A percentile compares a stretch with the other conserved stretches of the same genome.
Conservation (phyloP, 345 rosid species). For the Tarenaya hassleriana region DNA sequence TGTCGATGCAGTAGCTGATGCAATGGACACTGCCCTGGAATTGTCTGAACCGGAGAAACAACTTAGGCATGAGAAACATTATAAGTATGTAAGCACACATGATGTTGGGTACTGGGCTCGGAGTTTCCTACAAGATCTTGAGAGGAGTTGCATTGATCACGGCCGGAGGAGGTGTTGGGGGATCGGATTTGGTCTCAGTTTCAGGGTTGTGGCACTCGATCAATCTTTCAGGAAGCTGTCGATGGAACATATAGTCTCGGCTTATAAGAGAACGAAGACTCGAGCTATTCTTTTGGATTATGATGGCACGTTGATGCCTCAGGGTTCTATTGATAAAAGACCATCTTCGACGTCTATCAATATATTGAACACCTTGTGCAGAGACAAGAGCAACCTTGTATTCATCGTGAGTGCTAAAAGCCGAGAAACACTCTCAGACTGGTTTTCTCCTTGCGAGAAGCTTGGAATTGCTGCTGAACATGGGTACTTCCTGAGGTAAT, state of each 20-base stretch:
- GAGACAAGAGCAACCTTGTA: slow-evolving; percentile 64
- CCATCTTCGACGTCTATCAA: slow-evolving; percentile 57
- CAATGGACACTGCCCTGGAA: slow-evolving; percentile 71
- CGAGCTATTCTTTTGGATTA: slow-evolving; percentile 77
- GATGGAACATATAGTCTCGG: slow-evolving; percentile 73
- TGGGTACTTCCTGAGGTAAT: slow-evolving; percentile 70
- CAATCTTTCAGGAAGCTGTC: slow-evolving; percentile 75
- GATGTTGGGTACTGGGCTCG: slow-evolving; percentile 90
- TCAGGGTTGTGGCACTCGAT: slow-evolving; percentile 74
- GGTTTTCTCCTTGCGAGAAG: slow-evolving; percentile 67
- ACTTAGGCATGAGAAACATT: slow-evolving; percentile 87
- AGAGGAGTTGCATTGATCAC: slow-evolving; percentile 73
- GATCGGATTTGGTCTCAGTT: slow-evolving; percentile 83
- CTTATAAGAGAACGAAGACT: slow-evolving; percentile 59
- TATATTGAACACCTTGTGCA: slow-evolving; percentile 55
- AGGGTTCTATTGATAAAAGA: slow-evolving; percentile 63
- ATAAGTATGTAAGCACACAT: slow-evolving; percentile 79
- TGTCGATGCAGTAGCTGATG: slow-evolving; percentile 81
- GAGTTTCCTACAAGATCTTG: slow-evolving; percentile 80
- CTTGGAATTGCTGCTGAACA: slow-evolving; percentile 80
- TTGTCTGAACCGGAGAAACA: slow-evolving; percentile 66
- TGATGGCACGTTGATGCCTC: slow-evolving; percentile 88
- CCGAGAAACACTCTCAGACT: slow-evolving; percentile 52
- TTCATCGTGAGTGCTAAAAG: slow-evolving; percentile 73
- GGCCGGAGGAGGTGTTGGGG: slow-evolving; percentile 70